Evolutionary conservation across 176 grass and related monocot genomes (phyloP), one percentile per base, ranked within the genome.

Genomic region (Cenchrus purpureus): DNA sequence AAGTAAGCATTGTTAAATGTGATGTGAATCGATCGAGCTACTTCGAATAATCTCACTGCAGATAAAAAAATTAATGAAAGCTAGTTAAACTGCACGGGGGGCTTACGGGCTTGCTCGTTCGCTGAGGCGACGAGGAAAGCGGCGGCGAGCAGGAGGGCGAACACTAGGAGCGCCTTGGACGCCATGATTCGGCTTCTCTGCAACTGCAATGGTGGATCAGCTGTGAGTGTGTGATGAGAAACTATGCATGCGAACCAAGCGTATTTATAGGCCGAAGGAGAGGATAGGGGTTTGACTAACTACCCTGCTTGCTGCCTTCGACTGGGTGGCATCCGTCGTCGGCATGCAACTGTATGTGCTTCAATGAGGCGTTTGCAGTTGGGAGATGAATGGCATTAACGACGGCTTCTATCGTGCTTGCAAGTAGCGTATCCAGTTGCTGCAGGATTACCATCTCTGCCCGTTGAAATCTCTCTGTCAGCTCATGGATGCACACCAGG

Each of bases 41-140:
- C 14, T 17, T 25, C 34, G 0, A 75, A 57, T 31, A 5, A 52
- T 16, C n/a, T 54, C 22, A 37, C 56, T 46, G 15, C 1, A 78
- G 46, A 25, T 0, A 1, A 12, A 12, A 5, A n/a, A n/a, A n/a
- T n/a, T n/a, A n/a, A 40, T 40, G 37, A 2, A 40, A 40, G 5
- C 10, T 76, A 6, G 34, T 25, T 42, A 61, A 17, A 74, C 43
- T 31, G 14, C 19, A 14, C 13, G 44, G 5, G 37, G 10, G n/a
- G n/a, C 89, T 92, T 58, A 90, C 89, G 74, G 44, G 71, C 71
- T 42, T 94, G 53, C 29, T 94, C 50, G 67, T 71, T 49, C 25
- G 91, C 89, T 0, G 83, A 68, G 66, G 74, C 82, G 67, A 85
- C 73, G 12, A 93, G 86, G 84, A 85, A 76, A 13, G 88, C 72